phyloP scores from a whole-genome alignment of 768 basidiomycete genomes.

The Phylloporus arenicola region DNA sequence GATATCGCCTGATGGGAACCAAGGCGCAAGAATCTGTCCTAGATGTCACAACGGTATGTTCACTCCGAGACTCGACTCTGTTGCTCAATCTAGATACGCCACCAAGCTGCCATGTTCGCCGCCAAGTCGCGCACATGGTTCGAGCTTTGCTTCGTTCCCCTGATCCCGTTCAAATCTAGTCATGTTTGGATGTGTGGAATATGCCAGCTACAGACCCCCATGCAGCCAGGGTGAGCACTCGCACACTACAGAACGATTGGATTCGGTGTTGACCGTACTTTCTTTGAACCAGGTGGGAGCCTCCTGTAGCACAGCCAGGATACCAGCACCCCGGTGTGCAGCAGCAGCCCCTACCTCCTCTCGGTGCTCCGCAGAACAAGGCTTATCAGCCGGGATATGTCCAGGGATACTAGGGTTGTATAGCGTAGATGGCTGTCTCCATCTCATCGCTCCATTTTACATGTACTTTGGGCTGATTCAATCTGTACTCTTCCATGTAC shows the following conservation, averaged over 20 bases:
- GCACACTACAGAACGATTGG: no score
- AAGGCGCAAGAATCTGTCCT: conserved; percentile 56
- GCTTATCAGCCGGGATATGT: conserved; percentile 29
- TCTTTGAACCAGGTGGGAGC: conserved; percentile 29
- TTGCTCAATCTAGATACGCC: not conserved
- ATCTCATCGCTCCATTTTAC: not conserved
- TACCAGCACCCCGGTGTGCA: conserved; percentile 34
- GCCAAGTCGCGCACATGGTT: conserved; percentile 71
- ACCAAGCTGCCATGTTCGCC: conserved; percentile 50
- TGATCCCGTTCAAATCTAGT: conserved; percentile 58
- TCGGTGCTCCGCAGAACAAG: conserved; percentile 11
- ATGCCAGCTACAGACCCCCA: conserved; percentile 58
- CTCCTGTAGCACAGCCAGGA: conserved; percentile 30
- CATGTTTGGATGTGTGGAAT: conserved; percentile 68
- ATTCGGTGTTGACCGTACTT: not conserved
- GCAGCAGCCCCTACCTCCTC: conserved; percentile 8
- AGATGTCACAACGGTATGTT: conserved; percentile 65
- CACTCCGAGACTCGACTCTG: not conserved
- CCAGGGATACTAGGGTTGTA: conserved; percentile 11
- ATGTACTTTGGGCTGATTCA: not conserved
- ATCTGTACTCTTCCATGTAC: not conserved
- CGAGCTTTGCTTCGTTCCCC: conserved; percentile 68
- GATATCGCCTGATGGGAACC: conserved; percentile 50
- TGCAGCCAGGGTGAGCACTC: conserved; percentile 43
- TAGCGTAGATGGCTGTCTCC: not conserved